Evolutionary conservation across 2,329 filamentous ascomycete species (phyloP), one percentile per base, ranked within the genome.

Genomic region (Ophiognomonia clavigignenti-juglandacearum): DNA sequence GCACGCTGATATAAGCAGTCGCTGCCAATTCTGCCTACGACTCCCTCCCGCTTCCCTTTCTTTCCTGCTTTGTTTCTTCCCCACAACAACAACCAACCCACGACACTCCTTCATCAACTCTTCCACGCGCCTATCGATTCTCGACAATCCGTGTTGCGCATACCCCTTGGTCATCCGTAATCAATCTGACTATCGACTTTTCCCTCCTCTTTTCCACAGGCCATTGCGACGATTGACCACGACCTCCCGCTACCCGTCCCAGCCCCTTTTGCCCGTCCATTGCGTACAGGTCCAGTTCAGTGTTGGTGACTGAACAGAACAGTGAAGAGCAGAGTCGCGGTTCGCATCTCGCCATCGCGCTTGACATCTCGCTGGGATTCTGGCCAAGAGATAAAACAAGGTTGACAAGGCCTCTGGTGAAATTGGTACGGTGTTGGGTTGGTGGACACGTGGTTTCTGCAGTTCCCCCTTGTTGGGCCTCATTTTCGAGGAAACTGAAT

Each of bases 401-500:
- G 51, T 35, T 39, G 24, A 50, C 34, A 26, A 26, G 24, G 50
- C 46, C 42, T 49, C 39, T 40, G 41, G 47, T 40, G 41, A 43
- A 41, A 34, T 32, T 34, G 44, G 43, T 48, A 45, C 50, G 50
- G 50, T 46, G 38, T 23, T 45, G 44, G 45, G 39, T 46, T 52
- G 50, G 48, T 43, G 48, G 41, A 46, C 10, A 46, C 34, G 19
- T 35, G 34, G 52, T 48, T 50, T 56, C n/a, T n/a, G 47, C 57
- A 53, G 50, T 59, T 55, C 54, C 47, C 53, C 55, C 52, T 7
- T 40, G 55, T 57, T 51, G 50, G 48, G 58, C 55, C 9, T 32
- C 43, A 43, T 32, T 20, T 27, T 45, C 37, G 45, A 18, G 16
- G 26, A 34, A 41, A 36, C 24, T 29, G 39, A 52, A 39, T 26